phyloP scores from a whole-genome alignment of 805 yeast genomes.

The Kockiozyma suomiensis region DNA sequence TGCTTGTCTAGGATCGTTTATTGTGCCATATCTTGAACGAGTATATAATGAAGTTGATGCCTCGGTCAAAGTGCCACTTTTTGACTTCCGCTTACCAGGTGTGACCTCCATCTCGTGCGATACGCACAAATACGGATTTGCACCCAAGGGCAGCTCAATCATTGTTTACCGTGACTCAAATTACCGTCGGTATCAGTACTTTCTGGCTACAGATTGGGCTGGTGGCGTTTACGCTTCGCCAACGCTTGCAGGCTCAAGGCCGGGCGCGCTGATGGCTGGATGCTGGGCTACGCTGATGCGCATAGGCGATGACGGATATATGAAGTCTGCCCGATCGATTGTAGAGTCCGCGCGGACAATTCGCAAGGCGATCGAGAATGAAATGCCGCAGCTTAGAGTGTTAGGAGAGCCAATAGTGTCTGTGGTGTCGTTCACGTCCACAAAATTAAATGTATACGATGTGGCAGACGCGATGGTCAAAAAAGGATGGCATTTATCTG shows the following conservation, averaged over 20 bases:
- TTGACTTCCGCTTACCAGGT: constrained; percentile 82
- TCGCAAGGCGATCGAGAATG: constrained; percentile 49
- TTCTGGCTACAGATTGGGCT: constrained; percentile 78
- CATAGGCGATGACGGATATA: constrained; percentile 85
- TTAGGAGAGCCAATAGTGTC: constrained; percentile 86
- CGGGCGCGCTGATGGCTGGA: constrained; percentile 96
- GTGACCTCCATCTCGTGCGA: constrained; percentile 99
- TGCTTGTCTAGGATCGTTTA: constrained; percentile 92
- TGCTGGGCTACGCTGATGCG: constrained; percentile 93
- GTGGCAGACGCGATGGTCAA: constrained; percentile 69
- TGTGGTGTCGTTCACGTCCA: constrained; percentile 76
- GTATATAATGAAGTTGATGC: constrained; percentile 53
- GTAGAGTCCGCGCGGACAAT: constrained; percentile 64
- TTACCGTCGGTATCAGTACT: constrained; percentile 81
- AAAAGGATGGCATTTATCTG: constrained; percentile 83
- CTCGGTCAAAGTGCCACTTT: constrained; percentile 48
- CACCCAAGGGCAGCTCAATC: constrained; percentile 94
- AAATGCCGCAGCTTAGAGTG: constrained; percentile 61
- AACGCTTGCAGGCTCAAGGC: constrained; percentile 93
- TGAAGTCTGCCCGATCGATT: constrained; percentile 64
- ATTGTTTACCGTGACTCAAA: constrained; percentile 79
- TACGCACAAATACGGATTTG: constrained; percentile 98
- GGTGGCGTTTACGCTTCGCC: constrained; percentile 98
- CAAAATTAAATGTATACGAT: constrained; percentile 67
- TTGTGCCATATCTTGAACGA: constrained; percentile 74